phyloP scores from a whole-genome alignment of 306 rosid genomes.

The Geum urbanum region DNA sequence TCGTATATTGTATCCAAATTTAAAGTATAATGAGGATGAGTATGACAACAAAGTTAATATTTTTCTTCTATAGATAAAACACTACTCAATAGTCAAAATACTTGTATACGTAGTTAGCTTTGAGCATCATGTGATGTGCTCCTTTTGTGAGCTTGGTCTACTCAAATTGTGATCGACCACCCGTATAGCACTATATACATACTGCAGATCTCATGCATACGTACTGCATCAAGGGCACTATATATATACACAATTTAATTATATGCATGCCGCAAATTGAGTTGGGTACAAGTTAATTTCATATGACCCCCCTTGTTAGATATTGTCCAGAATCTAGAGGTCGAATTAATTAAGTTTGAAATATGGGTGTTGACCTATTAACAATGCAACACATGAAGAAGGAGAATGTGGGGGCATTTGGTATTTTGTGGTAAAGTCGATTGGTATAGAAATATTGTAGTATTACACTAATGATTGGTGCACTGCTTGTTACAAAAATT shows the following conservation, averaged over 20 bases:
- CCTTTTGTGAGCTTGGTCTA: neutral
- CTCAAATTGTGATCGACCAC: neutral
- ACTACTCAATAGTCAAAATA: too few relatives aligned
- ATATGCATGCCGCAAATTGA: neutral
- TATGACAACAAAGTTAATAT: too few relatives aligned
- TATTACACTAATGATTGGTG: conserved; percentile 21
- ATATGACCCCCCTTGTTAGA: conserved; percentile 35
- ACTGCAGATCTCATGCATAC: too few relatives aligned
- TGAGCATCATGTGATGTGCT: neutral
- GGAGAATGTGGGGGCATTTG: neutral
- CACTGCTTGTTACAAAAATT: neutral
- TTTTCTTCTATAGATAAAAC: too few relatives aligned
- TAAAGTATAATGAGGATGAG: too few relatives aligned
- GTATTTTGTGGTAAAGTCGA: neutral
- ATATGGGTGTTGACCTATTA: conserved; percentile 33
- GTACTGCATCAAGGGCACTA: neutral
- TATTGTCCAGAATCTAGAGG: conserved; percentile 31
- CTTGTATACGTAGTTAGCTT: too few relatives aligned
- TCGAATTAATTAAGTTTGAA: conserved; percentile 30
- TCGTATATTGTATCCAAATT: too few relatives aligned
- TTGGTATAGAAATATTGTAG: neutral
- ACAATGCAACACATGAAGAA: conserved; percentile 34
- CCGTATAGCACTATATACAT: too few relatives aligned
- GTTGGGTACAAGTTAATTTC: neutral
- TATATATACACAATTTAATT: neutral